Evolutionary conservation across 2,329 filamentous ascomycete genomes (phyloP).

Genomic region (Ceratocystis ficicola): DNA sequence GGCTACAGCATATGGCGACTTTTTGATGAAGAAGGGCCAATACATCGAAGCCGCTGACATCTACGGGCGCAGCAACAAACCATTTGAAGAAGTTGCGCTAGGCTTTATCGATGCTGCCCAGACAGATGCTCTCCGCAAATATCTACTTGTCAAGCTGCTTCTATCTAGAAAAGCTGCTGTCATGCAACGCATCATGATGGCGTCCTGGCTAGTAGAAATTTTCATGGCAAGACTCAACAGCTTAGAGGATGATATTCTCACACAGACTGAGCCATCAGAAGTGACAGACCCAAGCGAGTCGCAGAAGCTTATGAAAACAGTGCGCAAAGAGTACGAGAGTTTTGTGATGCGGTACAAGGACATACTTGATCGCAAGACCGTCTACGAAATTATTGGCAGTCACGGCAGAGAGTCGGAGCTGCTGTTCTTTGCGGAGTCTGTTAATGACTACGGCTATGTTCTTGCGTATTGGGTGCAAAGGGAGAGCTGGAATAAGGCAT

Average conservation of each 20-base stretch:
- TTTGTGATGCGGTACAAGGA: conserved; percentile 76
- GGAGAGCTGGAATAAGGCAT: conserved; percentile 78
- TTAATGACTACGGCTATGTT: conserved; percentile 90
- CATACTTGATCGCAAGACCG: conserved; percentile 81
- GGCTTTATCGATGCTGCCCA: conserved; percentile 82
- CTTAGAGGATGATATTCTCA: conserved; percentile 85
- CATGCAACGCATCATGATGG: conserved; percentile 94
- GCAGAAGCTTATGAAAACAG: conserved; percentile 54
- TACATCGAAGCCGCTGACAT: conserved; percentile 78
- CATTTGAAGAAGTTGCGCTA: conserved; percentile 90
- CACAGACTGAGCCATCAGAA: conserved; percentile 59
- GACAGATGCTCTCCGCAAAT: conserved; percentile 80
- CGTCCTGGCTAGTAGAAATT: conserved; percentile 86
- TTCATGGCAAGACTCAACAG: conserved; percentile 97
- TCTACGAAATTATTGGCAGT: conserved; percentile 90
- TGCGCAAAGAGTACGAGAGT: conserved; percentile 72
- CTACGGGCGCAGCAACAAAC: conserved; percentile 91
- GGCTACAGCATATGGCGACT: conserved; percentile 82
- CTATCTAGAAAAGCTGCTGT: conserved; percentile 68
- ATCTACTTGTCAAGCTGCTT: conserved; percentile 71
- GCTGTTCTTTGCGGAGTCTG: conserved; percentile 74
- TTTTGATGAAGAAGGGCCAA: conserved; percentile 66
- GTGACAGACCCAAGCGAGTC: conserved; percentile 58
- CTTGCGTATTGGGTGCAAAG: conserved; percentile 94
- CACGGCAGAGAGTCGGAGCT: conserved; percentile 90